Evolutionary conservation across 805 yeast genomes (phyloP), one percentile per base, ranked within the genome.

Genomic region (Metschnikowia orientalis): DNA sequence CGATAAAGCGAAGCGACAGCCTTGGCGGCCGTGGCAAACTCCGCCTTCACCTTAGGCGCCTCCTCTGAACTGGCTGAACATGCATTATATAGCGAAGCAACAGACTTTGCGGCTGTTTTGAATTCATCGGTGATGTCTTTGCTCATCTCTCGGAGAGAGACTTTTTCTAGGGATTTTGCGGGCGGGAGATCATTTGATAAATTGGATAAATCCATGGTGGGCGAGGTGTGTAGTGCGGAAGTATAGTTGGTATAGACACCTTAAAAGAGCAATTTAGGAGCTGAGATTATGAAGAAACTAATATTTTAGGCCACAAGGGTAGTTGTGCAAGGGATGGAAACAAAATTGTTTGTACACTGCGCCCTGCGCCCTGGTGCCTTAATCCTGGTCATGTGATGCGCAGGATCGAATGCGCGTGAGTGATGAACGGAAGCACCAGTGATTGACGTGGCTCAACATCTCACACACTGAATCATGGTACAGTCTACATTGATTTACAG

Each of bases 101-200:
- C 83, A 5, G 83, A 71, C 35, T 79, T 72, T 17, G 88, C 88
- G 5, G 88, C 88, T 35, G 67, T 68, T 53, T 77, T 79, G 58
- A 81, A 81, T 49, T 79, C 81, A n/a, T 61, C 56, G 0, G 77
- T 68, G 18, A 81, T 61, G 28, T 80, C 81, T 26, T 56, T 59
- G 38, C 69, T 73, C 28, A 79, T 57, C 18, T 68, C 71, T 17
- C 58, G 54, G 1, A 75, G 53, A n/a, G 75, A 58, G 6, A 64
- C 63, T 21, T 71, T 71, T 25, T 62, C 65, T 8, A 74, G 60
- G 3, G 77, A 71, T 21, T 52, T 59, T 0, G 79, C 65, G 2
- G 73, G 63, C 1, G 85, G 86, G 13, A 79, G 57, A 31, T 69
- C 63, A 6, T 65, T 58, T 2, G 81, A 74, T 26, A 80, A 50